A percentile compares a stretch with the other conserved stretches of the same genome.
These are phyloP conservation scores for Rhynchospora pubera DNA, from an alignment of 176 grass and related monocot genomes.

Conservation along the genomic window DNA sequence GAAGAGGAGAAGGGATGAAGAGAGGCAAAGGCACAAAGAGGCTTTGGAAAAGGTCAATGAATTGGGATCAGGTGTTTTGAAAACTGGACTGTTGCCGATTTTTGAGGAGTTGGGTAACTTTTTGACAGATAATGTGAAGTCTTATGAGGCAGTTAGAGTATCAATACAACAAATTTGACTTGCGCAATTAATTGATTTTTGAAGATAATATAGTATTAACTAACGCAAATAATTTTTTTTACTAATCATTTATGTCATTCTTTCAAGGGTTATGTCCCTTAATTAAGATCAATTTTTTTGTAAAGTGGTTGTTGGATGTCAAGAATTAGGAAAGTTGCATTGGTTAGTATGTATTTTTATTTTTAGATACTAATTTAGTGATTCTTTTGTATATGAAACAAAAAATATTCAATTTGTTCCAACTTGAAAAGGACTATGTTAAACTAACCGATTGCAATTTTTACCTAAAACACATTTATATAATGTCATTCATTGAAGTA, in stretches of 20 bases:
- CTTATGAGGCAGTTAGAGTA: slow-evolving; percentile 43
- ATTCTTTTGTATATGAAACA: background rate
- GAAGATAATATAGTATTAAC: background rate
- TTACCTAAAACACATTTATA: too few relatives aligned
- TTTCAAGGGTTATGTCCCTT: slow-evolving; percentile 1
- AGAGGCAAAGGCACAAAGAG: slow-evolving; percentile 43
- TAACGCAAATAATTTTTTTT: background rate
- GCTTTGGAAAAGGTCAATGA: slow-evolving; percentile 32
- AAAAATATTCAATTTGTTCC: too few relatives aligned
- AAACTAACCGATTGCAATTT: too few relatives aligned
- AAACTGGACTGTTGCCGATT: slow-evolving; percentile 43
- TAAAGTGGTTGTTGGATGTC: background rate
- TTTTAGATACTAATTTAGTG: slow-evolving; percentile 7
- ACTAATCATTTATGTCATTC: background rate
- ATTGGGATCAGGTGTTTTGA: slow-evolving; percentile 43
- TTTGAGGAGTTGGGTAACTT: slow-evolving; percentile 51
- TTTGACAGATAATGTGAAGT: slow-evolving; percentile 34
- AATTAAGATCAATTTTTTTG: background rate
- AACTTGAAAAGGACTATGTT: too few relatives aligned
- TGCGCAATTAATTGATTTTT: slow-evolving; percentile 5
- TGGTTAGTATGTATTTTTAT: background rate
- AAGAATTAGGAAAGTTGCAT: background rate
- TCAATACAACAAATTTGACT: background rate
- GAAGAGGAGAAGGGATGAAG: slow-evolving; percentile 42
- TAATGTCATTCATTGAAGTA: too few relatives aligned